Evolutionary conservation across 495 filamentous ascomycete species (phyloP).

Genomic region (Podospora sp.): DNA sequence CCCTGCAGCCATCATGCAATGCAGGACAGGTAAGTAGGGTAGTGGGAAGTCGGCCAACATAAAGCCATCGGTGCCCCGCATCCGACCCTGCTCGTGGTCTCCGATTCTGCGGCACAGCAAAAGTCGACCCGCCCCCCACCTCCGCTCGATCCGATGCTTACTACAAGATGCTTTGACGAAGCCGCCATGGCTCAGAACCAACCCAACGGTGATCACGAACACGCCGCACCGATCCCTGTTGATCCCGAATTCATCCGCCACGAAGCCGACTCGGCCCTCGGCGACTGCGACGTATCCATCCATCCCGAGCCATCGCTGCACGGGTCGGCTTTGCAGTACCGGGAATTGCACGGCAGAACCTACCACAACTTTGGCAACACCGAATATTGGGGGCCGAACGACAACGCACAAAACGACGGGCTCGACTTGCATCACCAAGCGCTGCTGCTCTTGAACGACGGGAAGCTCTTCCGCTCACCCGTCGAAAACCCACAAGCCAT

Average conservation of each 20-base stretch:
- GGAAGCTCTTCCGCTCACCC: background rate
- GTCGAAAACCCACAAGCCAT: background rate
- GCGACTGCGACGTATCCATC: background rate
- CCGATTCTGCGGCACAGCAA: background rate
- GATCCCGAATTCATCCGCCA: background rate
- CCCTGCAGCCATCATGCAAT: background rate
- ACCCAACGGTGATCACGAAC: background rate
- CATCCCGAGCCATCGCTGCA: background rate
- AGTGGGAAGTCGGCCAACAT: background rate
- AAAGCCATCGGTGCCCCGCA: background rate
- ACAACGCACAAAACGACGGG: background rate
- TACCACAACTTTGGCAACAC: slow-evolving; percentile 3
- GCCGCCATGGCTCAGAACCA: background rate
- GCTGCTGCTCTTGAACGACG: background rate
- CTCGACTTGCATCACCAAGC: background rate
- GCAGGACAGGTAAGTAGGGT: background rate
- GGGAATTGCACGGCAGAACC: background rate
- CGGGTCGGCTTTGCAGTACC: background rate
- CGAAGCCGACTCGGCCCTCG: background rate
- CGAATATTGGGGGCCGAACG: slow-evolving; percentile 7
- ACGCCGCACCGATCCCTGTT: background rate
- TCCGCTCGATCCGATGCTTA: background rate
- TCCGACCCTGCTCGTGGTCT: background rate
- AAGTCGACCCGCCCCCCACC: background rate
- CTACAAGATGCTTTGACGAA: background rate